Conservation (phyloP, 768 basidiomycete species). For the Russula lepida region DNA sequence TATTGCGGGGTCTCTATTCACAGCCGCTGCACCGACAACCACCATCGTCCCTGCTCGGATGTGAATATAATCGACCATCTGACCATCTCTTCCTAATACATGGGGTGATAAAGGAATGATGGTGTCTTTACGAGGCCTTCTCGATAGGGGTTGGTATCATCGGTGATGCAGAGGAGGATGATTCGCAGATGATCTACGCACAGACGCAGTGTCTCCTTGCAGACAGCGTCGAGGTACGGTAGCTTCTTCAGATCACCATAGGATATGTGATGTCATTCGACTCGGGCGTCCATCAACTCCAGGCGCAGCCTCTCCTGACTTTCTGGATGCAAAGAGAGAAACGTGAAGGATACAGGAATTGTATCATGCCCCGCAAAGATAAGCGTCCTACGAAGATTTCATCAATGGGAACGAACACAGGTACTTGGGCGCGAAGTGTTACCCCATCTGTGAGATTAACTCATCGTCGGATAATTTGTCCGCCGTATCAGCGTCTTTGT, state of each 20-base stretch:
- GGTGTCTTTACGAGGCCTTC: constrained; percentile 8
- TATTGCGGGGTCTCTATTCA: constrained; percentile 18
- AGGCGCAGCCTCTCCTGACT: constrained; percentile 16
- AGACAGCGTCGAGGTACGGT: constrained; percentile 33
- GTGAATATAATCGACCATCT: not conserved
- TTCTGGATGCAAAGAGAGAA: constrained; percentile 18
- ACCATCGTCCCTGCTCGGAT: constrained; percentile 16
- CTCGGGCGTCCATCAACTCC: constrained; percentile 17
- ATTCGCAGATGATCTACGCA: constrained; percentile 4
- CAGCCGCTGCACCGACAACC: constrained; percentile 6
- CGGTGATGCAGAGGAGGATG: constrained; percentile 5
- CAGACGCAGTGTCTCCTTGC: constrained; percentile 29
- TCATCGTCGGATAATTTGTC: constrained; percentile 26
- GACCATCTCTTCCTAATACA: constrained; percentile 3
- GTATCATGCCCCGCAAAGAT: constrained; percentile 23
- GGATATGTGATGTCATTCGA: constrained; percentile 19
- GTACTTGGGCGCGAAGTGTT: not conserved
- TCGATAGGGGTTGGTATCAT: not conserved
- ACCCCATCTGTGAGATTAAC: constrained; percentile 27
- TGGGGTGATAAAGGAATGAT: constrained; percentile 8
- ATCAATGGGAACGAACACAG: not conserved
- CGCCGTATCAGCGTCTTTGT: constrained; percentile 15
- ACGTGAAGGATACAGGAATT: constrained; percentile 20
- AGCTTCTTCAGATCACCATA: constrained; percentile 32
- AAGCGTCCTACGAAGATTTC: constrained; percentile 13